Percentiles rank a stretch among this genome's conserved stretches.
These are phyloP conservation scores for Vachellia collinsii DNA, from an alignment of 306 rosid species.

Conservation along the genomic window DNA sequence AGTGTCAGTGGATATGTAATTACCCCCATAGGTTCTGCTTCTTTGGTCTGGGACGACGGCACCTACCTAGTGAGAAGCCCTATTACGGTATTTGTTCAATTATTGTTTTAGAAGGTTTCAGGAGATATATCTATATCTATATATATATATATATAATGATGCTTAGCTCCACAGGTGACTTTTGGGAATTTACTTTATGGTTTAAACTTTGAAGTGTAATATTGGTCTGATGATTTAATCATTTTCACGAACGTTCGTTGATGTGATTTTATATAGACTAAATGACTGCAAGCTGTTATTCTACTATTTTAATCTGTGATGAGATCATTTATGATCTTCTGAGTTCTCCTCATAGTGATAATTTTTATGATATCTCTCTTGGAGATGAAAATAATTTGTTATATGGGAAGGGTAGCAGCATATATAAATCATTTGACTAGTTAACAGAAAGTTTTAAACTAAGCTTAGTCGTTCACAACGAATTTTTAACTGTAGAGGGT, in stretches of 20 bases:
- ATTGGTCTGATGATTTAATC: background rate
- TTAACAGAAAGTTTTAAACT: no score
- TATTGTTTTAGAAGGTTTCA: no score
- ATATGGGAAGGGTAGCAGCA: no score
- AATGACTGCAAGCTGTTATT: background rate
- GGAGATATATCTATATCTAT: background rate
- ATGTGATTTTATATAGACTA: background rate
- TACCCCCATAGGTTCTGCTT: background rate
- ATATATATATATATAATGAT: no score
- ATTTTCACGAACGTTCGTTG: background rate
- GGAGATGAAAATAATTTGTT: no score
- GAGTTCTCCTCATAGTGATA: no score
- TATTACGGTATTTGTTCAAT: background rate
- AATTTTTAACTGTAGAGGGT: no score
- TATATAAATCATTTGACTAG: no score
- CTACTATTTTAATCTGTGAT: background rate
- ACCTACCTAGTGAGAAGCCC: slow-evolving; percentile 29
- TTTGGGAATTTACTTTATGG: background rate
- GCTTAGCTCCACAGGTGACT: no score
- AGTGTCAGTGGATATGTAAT: background rate
- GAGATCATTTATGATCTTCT: no score
- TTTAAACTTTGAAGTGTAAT: background rate
- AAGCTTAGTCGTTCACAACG: no score
- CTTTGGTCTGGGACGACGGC: background rate
- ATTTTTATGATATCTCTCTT: no score